Conservation (phyloP, 371 early-diverging fungal genomes). For the Mortierella sp. region DNA sequence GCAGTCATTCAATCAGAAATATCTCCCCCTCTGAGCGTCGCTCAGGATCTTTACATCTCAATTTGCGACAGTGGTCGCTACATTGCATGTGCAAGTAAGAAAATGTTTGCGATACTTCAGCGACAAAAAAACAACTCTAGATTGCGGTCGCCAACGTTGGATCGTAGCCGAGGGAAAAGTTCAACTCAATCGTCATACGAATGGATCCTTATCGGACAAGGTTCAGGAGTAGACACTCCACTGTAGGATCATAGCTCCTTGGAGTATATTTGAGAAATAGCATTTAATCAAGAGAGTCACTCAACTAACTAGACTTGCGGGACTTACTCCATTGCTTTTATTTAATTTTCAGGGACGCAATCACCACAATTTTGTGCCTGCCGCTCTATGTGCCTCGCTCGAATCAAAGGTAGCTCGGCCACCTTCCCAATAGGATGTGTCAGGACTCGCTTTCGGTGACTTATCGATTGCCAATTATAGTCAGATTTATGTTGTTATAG, state of each 20-base stretch:
- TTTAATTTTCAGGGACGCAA: constrained; percentile 59
- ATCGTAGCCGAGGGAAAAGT: neutral
- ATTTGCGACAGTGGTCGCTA: constrained; percentile 53
- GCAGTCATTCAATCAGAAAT: neutral
- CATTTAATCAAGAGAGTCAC: no score
- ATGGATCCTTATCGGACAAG: constrained; percentile 63
- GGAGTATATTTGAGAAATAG: neutral
- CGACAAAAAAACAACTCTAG: constrained; percentile 11
- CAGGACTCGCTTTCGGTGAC: neutral
- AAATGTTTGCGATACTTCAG: constrained; percentile 47
- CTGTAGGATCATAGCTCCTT: constrained; percentile 30
- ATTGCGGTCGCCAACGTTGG: neutral
- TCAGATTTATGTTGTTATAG: constrained; percentile 69
- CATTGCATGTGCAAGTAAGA: constrained; percentile 54
- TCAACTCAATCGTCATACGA: constrained; percentile 13
- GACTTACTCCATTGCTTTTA: neutral
- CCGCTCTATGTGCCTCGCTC: constrained; percentile 70
- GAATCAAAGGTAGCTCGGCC: constrained; percentile 60
- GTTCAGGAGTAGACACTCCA: constrained; percentile 61
- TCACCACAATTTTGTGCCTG: constrained; percentile 68
- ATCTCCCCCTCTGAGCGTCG: constrained; percentile 44
- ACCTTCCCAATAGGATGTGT: neutral
- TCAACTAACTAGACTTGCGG: neutral
- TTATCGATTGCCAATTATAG: constrained; percentile 37
- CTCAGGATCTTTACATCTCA: constrained; percentile 47